Percentiles rank a stretch among this genome's conserved stretches.
Conservation (phyloP, 164 flowering plant species). For the grape (Vitis vinifera) region ASM3070453v1 NC_081820.1:16317001-16317500, state of each 20-base stretch:
- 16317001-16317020: too few relatives aligned
- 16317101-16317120: not conserved
- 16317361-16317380: too few relatives aligned
- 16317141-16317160: constrained; percentile 3
- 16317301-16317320: not conserved
- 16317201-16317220: too few relatives aligned
- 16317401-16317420: too few relatives aligned
- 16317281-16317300: not conserved
- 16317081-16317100: not conserved
- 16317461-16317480: constrained; percentile 26
- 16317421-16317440: too few relatives aligned
- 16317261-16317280: too few relatives aligned
- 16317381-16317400: too few relatives aligned
- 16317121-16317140: not conserved
- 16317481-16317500: constrained; percentile 25
- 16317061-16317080: not conserved
- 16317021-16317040: not conserved
- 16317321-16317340: too few relatives aligned
- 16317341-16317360: too few relatives aligned
- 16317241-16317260: too few relatives aligned
- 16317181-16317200: too few relatives aligned
- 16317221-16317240: too few relatives aligned
- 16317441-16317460: constrained; percentile 20
- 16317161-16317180: not conserved
- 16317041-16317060: not conserved